A percentile compares a stretch with the other conserved stretches of the same genome.
phyloP scores from a whole-genome alignment of 176 grass and related monocot genomes.

The Cymbopogon citratus region DNA sequence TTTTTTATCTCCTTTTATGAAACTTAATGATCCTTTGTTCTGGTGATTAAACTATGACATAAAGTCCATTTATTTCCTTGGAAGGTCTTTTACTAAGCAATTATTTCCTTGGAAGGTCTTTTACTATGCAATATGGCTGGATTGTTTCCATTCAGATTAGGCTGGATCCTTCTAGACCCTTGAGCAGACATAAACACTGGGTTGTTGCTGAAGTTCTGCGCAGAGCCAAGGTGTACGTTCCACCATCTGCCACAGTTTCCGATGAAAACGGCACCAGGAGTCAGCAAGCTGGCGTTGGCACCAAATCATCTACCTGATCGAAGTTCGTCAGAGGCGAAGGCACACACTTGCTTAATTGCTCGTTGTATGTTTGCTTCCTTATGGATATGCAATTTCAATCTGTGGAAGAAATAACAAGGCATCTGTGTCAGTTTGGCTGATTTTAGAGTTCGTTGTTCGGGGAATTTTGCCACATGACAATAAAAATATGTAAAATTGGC shows the following conservation, averaged over 20 bases:
- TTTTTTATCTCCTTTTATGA: neutral
- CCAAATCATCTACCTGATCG: conserved; percentile 19
- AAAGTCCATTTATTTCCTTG: neutral
- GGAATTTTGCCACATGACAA: too few species aligned
- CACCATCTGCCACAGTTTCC: conserved; percentile 31
- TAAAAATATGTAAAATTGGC: too few species aligned
- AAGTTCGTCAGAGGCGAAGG: neutral
- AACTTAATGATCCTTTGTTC: neutral
- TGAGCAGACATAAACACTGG: conserved; percentile 81
- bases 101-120: neutral
- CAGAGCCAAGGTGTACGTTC: conserved; percentile 69
- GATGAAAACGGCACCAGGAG: neutral
- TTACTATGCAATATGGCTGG: neutral
- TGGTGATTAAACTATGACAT: neutral
- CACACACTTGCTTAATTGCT: neutral
- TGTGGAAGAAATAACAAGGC: neutral
- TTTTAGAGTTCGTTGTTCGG: neutral
- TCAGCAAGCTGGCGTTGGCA: conserved; percentile 5
- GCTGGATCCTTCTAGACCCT: conserved; percentile 75
- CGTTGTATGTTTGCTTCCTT: neutral
- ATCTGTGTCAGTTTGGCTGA: neutral
- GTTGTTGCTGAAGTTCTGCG: conserved; percentile 72
- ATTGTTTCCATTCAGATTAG: conserved; percentile 50
- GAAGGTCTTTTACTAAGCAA: neutral
- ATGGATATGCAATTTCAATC: conserved; percentile 3